Evolutionary conservation across 768 basidiomycete species (phyloP), one percentile per base, ranked within the genome.

Genomic region (Calocybe indica): DNA sequence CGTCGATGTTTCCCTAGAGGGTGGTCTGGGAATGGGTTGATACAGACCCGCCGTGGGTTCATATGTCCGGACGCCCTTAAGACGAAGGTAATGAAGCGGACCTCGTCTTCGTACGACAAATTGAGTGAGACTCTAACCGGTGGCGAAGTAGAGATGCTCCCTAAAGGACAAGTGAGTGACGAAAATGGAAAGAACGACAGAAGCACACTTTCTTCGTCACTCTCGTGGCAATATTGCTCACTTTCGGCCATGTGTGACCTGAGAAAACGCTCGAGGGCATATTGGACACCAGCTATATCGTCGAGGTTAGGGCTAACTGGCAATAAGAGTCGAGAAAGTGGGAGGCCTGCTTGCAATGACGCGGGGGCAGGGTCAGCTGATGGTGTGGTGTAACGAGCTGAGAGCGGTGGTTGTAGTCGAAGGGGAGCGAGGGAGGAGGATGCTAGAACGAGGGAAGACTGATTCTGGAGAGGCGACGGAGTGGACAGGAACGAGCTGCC

Each of bases 41-140:
- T 56, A 61, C 90, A 94, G 34, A 95, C 88, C 61, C 92, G 69
- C 42, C 91, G 75, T 2, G 92, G 92, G 70, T 94, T n/a, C n/a
- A n/a, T n/a, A n/a, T n/a, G n/a, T n/a, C n/a, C n/a, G 32, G 37
- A 29, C 45, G 37, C 40, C 9, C 13, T n/a, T 6, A 9, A n/a
- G 36, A 6, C 31, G 31, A 30, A 37, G 4, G 31, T 32, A 12
- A 8, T 14, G 31, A 7, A n/a, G 33, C 5, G 65, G 75, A 87
- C 88, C 64, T 82, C 80, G 64, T 92, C 86, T 49, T 88, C 92
- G 59, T 88, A 98, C 1, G 90, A 91, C 87, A 97, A 78, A 84
- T 59, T 95, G 88, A 35, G 96, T 90, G 32, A 96, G 75, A 5
- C 88, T 86, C 59, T 80, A 90, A 0, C 93, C 95, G 8, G 88